Conservation (phyloP, 2,329 filamentous ascomycete species). For the Cladosporium sp. region DNA sequence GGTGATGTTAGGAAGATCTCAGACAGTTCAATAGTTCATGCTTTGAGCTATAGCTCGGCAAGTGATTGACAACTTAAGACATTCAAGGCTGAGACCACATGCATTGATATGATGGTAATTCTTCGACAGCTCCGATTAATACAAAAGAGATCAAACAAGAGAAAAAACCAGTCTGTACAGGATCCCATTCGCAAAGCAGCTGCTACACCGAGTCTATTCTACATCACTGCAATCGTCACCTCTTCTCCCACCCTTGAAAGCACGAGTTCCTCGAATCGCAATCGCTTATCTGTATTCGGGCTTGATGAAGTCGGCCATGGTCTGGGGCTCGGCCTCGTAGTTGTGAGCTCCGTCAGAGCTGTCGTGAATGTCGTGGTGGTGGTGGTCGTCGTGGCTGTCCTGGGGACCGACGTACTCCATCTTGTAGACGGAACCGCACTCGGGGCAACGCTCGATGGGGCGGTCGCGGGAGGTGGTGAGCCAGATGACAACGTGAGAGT, state of each 20-base stretch:
- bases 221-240: constrained; percentile 15
- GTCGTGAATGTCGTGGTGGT: constrained; percentile 53
- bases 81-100: not conserved
- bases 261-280: not conserved
- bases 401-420: constrained; percentile 91
- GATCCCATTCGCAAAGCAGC: constrained; percentile 19
- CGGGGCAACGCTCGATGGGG: constrained; percentile 90
- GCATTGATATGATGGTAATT: not conserved
- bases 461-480: constrained; percentile 85
- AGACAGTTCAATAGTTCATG: not conserved
- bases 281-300: constrained; percentile 79
- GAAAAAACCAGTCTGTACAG: constrained; percentile 16
- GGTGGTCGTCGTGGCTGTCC: constrained; percentile 67
- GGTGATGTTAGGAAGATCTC: not conserved
- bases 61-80: not conserved
- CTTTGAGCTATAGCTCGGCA: not conserved
- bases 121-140: constrained; percentile 4
- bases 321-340: constrained; percentile 81
- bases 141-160: constrained; percentile 17
- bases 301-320: constrained; percentile 93
- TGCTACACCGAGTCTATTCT: constrained; percentile 20
- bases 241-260: not conserved
- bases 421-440: constrained; percentile 96
- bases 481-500: constrained; percentile 91
- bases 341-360: constrained; percentile 54